Base-by-base conservation (phyloP, 2,329 filamentous ascomycete species). In the Colletotrichum tofieldiae region DNA sequence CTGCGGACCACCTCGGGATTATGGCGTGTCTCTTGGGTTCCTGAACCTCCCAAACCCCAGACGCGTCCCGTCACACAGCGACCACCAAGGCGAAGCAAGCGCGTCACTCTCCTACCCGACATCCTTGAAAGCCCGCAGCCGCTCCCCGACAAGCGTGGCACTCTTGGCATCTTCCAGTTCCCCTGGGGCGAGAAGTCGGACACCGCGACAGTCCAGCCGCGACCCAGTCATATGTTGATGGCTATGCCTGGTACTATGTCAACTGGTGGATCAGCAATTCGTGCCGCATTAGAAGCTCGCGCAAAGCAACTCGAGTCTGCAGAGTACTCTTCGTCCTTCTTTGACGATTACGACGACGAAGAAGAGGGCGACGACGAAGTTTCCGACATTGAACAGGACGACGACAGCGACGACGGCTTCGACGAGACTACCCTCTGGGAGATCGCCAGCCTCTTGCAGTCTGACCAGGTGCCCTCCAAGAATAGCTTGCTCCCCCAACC, bases 141-240 rank as follows among this genome's bases (percentile, higher is more conserved):
- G 45, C 81, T 92, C 5, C 86, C 86, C 5, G 83, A 90, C 77
- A 89, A 88, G 79, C 84, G 86, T 52, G 89, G 85, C 16, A 91
- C 89, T 14, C 84, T 92, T 23, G 90, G 90, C 6, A 88, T 92
- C 76, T 92, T 91, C 81, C 88, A 91, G 75, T 92, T 92, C 75
- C 89, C 90, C 2, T 92, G 89, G 89, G 90, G 90, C 18, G 90
- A 92, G 80, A 87, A 81, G 75, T 92, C 90, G 26, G 89, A 91
- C 78, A 85, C 84, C 65, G 86, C 86, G 12, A 86, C 80, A 37
- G 78, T 86, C 66, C 84, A 83, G 74, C 79, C 80, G 66, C 79
- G 79, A 11, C 81, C 79, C 43, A 79, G 73, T 55, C 79, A 81
- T 72, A 80, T 80, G 74, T 81, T 82, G 65, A 84, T 83, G 80